Evolutionary conservation across 2,329 filamentous ascomycete species (phyloP), one percentile per base, ranked within the genome.

Genomic region (Cryphonectria carpinicola): DNA sequence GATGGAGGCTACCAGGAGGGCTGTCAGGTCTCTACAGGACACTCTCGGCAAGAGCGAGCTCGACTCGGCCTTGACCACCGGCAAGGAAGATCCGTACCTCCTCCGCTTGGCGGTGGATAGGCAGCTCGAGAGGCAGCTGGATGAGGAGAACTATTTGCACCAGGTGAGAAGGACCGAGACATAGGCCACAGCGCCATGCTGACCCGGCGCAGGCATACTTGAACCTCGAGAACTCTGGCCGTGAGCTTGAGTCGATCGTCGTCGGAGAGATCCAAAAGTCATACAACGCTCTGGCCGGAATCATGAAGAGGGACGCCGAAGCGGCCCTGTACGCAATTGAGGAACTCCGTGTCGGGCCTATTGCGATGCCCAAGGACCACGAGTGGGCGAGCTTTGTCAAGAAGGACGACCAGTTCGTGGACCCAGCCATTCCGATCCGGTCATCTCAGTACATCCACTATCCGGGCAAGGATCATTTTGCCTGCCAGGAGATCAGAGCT

Each of bases 221-320:
- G 66, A 98, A 99, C 79, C 86, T 99, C 19, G 96, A 99, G 80
- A 93, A 89, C 75, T 98, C 96, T 22, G 96, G 96, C 2, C 92
- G 95, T 72, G 96, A 99, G 81, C 88, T 99, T 2, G 96, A 99
- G 81, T 93, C 94, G 0, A 98, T 99, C 74, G 94, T 99, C 0
- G 94, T 99, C 19, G 94, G 95, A 75, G 96, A 99, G 81, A 97
- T 99, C 58, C 96, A 99, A 79, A 98, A 98, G 81, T 94, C 96
- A 0, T 98, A 98, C 83, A 97, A 96, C 77, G 94, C 95, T 2
- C 94, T 97, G 76, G 93, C 95, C 35, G 92, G 92, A 67, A 97
- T 98, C 74, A 84, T 98, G 72, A 97, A 95, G 83, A 91, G 94
- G 63, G 95, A 98, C 79, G 93, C 94, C 13, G 94, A 97, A 74